A percentile compares a stretch with the other conserved stretches of the same genome.
phyloP scores from a whole-genome alignment of 108 stramenopile genomes.

The Cyclotella baltica region DNA sequence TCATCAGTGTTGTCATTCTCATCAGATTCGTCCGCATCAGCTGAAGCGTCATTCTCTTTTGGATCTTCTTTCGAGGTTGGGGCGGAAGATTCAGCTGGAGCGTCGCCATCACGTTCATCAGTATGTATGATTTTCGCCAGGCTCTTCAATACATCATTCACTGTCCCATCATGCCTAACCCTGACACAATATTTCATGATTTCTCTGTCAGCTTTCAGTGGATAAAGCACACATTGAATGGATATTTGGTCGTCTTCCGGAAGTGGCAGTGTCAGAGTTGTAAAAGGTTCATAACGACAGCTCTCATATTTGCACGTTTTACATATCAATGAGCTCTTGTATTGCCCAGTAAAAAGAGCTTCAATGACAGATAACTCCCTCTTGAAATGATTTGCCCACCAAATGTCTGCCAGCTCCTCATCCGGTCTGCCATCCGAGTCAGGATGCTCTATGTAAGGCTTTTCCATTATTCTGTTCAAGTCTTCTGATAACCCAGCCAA shows the following conservation, averaged over 20 bases:
- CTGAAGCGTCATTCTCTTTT: slow-evolving; percentile 33
- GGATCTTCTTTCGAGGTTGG: slow-evolving; percentile 5
- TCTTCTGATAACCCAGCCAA: slow-evolving; percentile 96
- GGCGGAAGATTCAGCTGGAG: slow-evolving; percentile 18
- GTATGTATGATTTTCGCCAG: slow-evolving; percentile 68
- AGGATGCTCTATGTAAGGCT: slow-evolving; percentile 96
- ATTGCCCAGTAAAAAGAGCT: slow-evolving; percentile 95
- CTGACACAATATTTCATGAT: slow-evolving; percentile 82
- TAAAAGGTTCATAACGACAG: slow-evolving; percentile 97
- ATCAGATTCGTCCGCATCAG: slow-evolving; percentile 17
- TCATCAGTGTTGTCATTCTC: slow-evolving; percentile 28
- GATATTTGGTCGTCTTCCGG: slow-evolving; percentile 91
- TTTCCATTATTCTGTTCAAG: slow-evolving; percentile 94
- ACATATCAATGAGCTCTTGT: slow-evolving; percentile 95
- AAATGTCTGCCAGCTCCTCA: slow-evolving; percentile 94
- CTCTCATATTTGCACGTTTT: slow-evolving; percentile 93
- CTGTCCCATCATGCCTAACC: slow-evolving; percentile 76
- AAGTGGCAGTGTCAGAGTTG: slow-evolving; percentile 90
- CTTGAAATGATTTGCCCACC: slow-evolving; percentile 97
- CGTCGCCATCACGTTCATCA: slow-evolving; percentile 49
- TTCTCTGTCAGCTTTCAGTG: slow-evolving; percentile 49
- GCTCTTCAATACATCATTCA: slow-evolving; percentile 77
- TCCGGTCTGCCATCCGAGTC: slow-evolving; percentile 95
- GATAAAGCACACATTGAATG: slow-evolving; percentile 74
- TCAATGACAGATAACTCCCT: slow-evolving; percentile 94